A percentile compares a stretch with the other conserved stretches of the same genome.
Conservation (phyloP, 768 basidiomycete species). For the Tephrocybe sp. region DNA sequence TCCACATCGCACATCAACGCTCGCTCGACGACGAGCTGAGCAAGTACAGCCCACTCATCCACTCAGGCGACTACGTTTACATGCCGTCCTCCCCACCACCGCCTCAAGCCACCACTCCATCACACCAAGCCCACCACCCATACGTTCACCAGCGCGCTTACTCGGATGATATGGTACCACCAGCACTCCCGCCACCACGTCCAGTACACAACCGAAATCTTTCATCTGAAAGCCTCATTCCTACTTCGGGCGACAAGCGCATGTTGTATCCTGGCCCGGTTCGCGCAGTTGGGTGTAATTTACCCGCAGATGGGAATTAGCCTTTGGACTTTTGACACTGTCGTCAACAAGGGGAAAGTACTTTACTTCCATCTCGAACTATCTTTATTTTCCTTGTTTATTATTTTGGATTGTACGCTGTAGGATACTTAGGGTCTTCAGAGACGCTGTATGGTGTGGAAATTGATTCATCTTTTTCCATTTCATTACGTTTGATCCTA, state of each 20-base stretch:
- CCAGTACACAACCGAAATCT: conserved; percentile 14
- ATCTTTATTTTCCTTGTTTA: no score
- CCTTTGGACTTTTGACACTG: no score
- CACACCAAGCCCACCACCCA: not conserved
- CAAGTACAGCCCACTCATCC: not conserved
- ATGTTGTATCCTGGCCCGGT: conserved; percentile 37
- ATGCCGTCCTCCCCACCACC: not conserved
- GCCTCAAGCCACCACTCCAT: not conserved
- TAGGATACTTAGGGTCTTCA: no score
- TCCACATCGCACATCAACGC: conserved; percentile 1
- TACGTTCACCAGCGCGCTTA: conserved; percentile 11
- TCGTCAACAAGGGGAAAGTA: no score
- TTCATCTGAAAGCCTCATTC: conserved; percentile 24
- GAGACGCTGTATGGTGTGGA: no score
- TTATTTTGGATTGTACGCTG: no score
- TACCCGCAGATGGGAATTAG: not conserved
- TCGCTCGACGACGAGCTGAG: conserved; percentile 3
- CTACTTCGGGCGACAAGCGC: conserved; percentile 23
- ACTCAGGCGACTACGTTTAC: not conserved
- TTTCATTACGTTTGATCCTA: no score
- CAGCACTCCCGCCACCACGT: conserved; percentile 7
- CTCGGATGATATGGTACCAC: conserved; percentile 14
- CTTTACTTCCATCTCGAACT: no score
- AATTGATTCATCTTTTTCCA: no score
- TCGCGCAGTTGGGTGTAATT: conserved; percentile 31